Evolutionary conservation across 345 rosid species (phyloP), one percentile per base, ranked within the genome.

Genomic region (Lepidium sativum): DNA sequence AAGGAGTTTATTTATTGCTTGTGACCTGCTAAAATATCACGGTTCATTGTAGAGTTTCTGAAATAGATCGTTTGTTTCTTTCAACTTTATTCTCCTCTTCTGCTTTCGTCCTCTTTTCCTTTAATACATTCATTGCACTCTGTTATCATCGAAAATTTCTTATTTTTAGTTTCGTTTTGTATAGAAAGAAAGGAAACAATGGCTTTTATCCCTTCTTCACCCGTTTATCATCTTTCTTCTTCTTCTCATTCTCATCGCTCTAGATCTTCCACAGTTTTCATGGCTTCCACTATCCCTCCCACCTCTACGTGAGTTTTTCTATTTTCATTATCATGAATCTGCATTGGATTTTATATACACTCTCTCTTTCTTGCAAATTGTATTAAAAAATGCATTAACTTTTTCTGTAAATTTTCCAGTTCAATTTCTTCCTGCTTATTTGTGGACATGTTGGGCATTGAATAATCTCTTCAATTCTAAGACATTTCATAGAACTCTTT

Each of bases 251-350:
- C 39, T 59, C 50, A 20, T 23, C 15, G 60, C 33, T 69, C 50
- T n/a, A 68, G 25, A 68, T 68, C 72, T 39, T 63, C 69, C 63
- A 54, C 21, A 49, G 33, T 50, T 29, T 64, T 15, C 72, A 75
- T 75, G 79, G 45, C 75, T 47, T 75, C 75, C 57, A 70, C 71
- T 3, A 23, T 64, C 2, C 67, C 15, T 44, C 13, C 74, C 1
- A 7, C 50, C 11, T 27, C 75, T 44, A 39, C 63, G 79, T 75
- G 65, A 70, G 75, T 70, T 69, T 52, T 13, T 55, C 48, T 15
- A 21, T 62, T 39, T 25, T 25, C 6, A 50, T 16, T 9, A 38
- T 51, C 43, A 59, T 68, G 10, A 20, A 51, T 52, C 32, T 41
- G 20, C 38, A 56, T n/a, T 55, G 7, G 49, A 2, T 31, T 50